phyloP scores from a whole-genome alignment of 2,329 filamentous ascomycete species.

The Apiospora phragmitis region DNA sequence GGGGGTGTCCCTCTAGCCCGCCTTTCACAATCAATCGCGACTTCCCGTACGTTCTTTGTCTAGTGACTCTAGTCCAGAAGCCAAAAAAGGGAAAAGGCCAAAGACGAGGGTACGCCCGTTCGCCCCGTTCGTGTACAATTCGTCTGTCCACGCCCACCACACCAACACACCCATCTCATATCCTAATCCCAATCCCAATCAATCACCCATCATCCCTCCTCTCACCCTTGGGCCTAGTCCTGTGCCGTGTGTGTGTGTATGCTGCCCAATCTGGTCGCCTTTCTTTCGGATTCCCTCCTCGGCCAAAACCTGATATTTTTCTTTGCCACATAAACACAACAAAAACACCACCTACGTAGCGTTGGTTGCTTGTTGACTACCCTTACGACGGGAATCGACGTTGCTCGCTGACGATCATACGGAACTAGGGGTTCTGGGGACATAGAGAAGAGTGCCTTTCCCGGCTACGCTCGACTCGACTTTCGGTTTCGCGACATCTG shows the following conservation, averaged over 20 bases:
- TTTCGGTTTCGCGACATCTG: background rate
- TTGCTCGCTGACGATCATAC: constrained; percentile 8
- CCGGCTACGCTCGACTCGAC: background rate
- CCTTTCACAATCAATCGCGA: constrained; percentile 5
- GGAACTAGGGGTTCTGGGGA: constrained; percentile 11
- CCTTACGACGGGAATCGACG: background rate
- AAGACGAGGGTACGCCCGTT: constrained; percentile 6
- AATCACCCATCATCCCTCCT: background rate
- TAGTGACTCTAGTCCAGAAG: background rate
- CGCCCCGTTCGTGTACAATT: constrained; percentile 6
- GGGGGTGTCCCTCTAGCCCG: constrained; percentile 6
- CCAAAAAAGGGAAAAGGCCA: background rate
- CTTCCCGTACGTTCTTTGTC: constrained; percentile 4
- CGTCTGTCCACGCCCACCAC: background rate
- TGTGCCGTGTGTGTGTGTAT: background rate
- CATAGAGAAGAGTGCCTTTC: background rate
- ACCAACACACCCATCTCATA: constrained; percentile 4
- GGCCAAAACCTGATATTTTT: constrained; percentile 2
- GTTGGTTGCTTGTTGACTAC: constrained; percentile 4
- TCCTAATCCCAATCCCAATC: constrained; percentile 9
- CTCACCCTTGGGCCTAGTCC: background rate
- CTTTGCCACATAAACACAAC: constrained; percentile 11
- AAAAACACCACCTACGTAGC: constrained; percentile 6
- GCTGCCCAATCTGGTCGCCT: constrained; percentile 7
- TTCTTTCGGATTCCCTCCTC: background rate